Percentiles rank a stretch among this genome's conserved stretches.
These are phyloP conservation scores for Trametes villosa DNA, from an alignment of 768 basidiomycete genomes.

Conservation along the genomic window DNA sequence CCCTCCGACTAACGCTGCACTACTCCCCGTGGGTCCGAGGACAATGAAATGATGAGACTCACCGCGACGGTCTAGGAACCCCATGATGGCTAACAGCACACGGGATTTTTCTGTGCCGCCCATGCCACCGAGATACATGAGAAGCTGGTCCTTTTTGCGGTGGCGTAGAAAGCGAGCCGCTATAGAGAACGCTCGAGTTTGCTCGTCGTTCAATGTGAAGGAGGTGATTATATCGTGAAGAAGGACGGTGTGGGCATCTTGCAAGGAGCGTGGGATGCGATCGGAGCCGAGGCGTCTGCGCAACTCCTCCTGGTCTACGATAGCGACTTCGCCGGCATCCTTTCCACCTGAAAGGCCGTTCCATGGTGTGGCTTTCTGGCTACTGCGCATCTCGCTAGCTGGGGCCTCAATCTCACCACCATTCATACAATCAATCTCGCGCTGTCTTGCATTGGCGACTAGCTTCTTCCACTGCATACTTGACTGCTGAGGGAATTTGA, in stretches of 20 bases:
- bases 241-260: not conserved
- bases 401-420: too few species aligned
- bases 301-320: too few species aligned
- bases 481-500: too few species aligned
- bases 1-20: not conserved
- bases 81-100: constrained; percentile 21
- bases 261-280: not conserved
- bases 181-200: not conserved
- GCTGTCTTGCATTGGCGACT: too few species aligned
- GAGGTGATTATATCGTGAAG: not conserved
- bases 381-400: too few species aligned
- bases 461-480: too few species aligned
- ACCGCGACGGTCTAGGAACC: constrained; percentile 16
- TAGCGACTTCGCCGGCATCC: too few species aligned
- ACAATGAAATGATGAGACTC: constrained; percentile 26
- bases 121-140: constrained; percentile 25
- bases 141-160: not conserved
- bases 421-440: too few species aligned
- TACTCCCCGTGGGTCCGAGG: constrained; percentile 30
- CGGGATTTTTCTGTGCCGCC: constrained; percentile 23
- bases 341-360: too few species aligned
- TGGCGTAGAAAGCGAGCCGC: not conserved
- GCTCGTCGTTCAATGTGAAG: not conserved
- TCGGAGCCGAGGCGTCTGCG: too few species aligned
- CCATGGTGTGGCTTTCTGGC: too few species aligned